Conservation (phyloP, 495 filamentous ascomycete genomes). For the Bacidia gigantensis region DNA sequence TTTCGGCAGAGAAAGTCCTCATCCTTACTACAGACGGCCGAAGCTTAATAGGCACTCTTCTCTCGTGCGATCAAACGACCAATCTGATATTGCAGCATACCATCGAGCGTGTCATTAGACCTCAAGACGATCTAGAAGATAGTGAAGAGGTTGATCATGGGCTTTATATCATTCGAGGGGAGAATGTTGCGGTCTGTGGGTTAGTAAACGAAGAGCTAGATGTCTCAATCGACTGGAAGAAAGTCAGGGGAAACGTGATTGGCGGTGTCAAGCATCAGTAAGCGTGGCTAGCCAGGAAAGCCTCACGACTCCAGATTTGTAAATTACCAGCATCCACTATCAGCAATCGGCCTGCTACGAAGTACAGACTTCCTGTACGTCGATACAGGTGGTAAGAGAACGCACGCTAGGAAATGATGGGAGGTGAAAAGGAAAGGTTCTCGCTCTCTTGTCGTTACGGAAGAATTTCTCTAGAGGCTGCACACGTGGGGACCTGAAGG, state of each 20-base stretch:
- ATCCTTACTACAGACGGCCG: constrained; percentile 89
- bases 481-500: too few species aligned
- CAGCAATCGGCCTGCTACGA: too few species aligned
- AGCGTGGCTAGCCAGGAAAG: constrained; percentile 11
- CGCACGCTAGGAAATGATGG: too few species aligned
- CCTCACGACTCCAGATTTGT: neutral
- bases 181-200: constrained; percentile 86
- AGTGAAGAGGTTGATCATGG: constrained; percentile 74
- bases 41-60: constrained; percentile 66
- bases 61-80: constrained; percentile 82
- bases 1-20: constrained; percentile 66
- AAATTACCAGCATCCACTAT: too few species aligned
- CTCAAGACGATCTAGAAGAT: constrained; percentile 64
- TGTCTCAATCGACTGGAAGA: constrained; percentile 73
- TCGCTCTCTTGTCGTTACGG: too few species aligned
- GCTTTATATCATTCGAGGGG: constrained; percentile 82
- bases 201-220: constrained; percentile 83
- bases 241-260: constrained; percentile 76
- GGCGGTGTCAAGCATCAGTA: constrained; percentile 67
- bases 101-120: constrained; percentile 78
- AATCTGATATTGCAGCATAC: constrained; percentile 81
- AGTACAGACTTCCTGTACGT: too few species aligned
- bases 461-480: too few species aligned
- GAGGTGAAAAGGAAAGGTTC: too few species aligned
- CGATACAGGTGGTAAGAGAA: too few species aligned